These are phyloP conservation scores for Hemisphaericaspora subhashii DNA, from an alignment of 1,139 yeast genomes.

Conservation along the genomic window DNA sequence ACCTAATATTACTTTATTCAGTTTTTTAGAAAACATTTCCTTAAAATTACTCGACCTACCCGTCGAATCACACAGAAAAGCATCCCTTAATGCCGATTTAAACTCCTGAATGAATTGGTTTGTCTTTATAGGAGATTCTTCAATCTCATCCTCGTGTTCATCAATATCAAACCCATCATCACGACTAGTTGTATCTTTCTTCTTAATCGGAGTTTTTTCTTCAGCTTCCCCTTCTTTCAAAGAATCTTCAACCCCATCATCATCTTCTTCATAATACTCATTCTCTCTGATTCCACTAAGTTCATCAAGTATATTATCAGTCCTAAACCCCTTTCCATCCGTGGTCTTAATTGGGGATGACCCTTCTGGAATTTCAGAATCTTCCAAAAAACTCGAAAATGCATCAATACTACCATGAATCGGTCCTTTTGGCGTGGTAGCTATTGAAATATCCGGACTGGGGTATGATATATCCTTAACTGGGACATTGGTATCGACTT, in stretches of 20 bases:
- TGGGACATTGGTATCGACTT: slow-evolving; percentile 7
- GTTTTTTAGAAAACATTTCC: neutral
- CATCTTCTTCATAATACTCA: slow-evolving; percentile 6
- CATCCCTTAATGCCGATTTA: slow-evolving; percentile 9
- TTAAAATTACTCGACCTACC: neutral
- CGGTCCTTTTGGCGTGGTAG: slow-evolving; percentile 20
- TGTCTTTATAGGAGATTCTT: slow-evolving; percentile 38
- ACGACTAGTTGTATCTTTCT: neutral
- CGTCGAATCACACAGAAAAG: slow-evolving; percentile 8
- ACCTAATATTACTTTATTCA: neutral
- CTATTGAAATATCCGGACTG: neutral
- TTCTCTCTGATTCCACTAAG: slow-evolving; percentile 23
- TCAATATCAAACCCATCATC: slow-evolving; percentile 16
- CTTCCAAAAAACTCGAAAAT: slow-evolving; percentile 28
- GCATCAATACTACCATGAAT: slow-evolving; percentile 8
- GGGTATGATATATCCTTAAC: slow-evolving; percentile 21
- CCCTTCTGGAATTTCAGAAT: slow-evolving; percentile 37
- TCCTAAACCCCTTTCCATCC: slow-evolving; percentile 7
- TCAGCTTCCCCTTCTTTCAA: neutral
- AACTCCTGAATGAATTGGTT: slow-evolving; percentile 2
- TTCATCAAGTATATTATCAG: slow-evolving; percentile 19
- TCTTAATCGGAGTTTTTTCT: neutral
- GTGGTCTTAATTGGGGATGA: slow-evolving; percentile 26
- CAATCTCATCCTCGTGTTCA: slow-evolving; percentile 41
- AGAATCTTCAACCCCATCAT: neutral